Percentiles rank a stretch among this genome's conserved stretches.
These are phyloP conservation scores for Cladosporium sp. DNA, from an alignment of 2,329 filamentous ascomycete genomes.

Conservation along the genomic window DNA sequence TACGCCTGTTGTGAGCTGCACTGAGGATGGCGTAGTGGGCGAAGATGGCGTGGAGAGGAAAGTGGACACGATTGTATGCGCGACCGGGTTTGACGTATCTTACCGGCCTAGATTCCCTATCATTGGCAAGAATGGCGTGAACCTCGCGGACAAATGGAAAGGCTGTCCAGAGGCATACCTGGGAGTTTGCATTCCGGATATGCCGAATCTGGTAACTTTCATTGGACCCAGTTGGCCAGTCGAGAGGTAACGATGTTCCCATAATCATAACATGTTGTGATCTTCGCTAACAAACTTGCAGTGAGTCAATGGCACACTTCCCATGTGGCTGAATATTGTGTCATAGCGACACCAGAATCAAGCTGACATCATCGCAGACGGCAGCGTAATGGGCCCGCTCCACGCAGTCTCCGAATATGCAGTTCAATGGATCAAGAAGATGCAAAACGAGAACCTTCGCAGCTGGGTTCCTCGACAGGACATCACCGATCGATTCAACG, in stretches of 20 bases:
- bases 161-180: conserved; percentile 39
- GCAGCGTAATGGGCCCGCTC: conserved; percentile 38
- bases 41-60: conserved; percentile 39
- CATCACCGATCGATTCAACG: conserved; percentile 41
- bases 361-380: neutral
- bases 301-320: neutral
- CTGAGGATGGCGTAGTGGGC: conserved; percentile 43
- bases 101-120: conserved; percentile 42
- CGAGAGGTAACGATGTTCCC: neutral
- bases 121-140: conserved; percentile 37
- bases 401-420: conserved; percentile 37
- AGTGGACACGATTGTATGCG: conserved; percentile 43
- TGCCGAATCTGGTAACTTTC: conserved; percentile 42
- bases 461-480: conserved; percentile 39
- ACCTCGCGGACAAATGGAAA: conserved; percentile 39
- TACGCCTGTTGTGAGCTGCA: conserved; percentile 42
- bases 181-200: conserved; percentile 39
- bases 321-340: neutral
- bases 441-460: conserved; percentile 44
- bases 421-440: conserved; percentile 42
- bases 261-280: neutral
- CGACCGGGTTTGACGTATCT: conserved; percentile 44
- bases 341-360: neutral
- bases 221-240: conserved; percentile 35
- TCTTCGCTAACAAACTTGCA: neutral